Conservation (phyloP, 2,329 filamentous ascomycete genomes). For the Paraconiothyrium sp. region DNA sequence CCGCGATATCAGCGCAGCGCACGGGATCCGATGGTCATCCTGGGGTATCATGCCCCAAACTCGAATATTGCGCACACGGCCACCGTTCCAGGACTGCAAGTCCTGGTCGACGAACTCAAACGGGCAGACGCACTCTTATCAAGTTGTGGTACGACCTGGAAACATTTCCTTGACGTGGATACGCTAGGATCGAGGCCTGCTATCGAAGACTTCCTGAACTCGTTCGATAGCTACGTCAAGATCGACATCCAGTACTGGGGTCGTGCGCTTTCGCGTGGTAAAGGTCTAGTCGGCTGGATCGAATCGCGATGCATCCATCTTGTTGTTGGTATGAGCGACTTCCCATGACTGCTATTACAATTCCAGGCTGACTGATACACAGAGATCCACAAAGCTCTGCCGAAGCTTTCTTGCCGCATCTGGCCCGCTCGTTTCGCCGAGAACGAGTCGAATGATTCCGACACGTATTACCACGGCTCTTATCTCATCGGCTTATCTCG, state of each 20-base stretch:
- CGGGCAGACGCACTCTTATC: constrained; percentile 56
- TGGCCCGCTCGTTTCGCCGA: constrained; percentile 69
- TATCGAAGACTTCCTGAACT: constrained; percentile 57
- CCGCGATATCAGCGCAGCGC: constrained; percentile 62
- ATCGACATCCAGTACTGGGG: constrained; percentile 74
- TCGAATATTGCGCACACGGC: constrained; percentile 68
- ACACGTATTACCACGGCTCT: constrained; percentile 64
- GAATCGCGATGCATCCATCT: constrained; percentile 68
- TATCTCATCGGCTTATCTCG: constrained; percentile 68
- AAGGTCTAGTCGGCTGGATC: constrained; percentile 69
- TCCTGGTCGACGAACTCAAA: constrained; percentile 62
- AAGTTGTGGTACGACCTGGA: constrained; percentile 38
- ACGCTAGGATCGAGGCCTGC: neutral
- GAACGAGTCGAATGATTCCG: constrained; percentile 27
- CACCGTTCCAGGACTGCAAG: constrained; percentile 62
- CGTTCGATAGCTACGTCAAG: constrained; percentile 66
- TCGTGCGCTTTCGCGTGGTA: constrained; percentile 63
- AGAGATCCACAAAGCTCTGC: constrained; percentile 66
- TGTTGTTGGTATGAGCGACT: constrained; percentile 62
- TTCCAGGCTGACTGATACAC: neutral
- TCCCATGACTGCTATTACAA: neutral
- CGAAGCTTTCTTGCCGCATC: constrained; percentile 64
- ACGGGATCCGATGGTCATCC: constrained; percentile 69
- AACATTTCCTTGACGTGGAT: constrained; percentile 31
- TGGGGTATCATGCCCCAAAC: constrained; percentile 69